These are phyloP conservation scores for Serendipita sp. DNA, from an alignment of 768 basidiomycete species.

Conservation along the genomic window DNA sequence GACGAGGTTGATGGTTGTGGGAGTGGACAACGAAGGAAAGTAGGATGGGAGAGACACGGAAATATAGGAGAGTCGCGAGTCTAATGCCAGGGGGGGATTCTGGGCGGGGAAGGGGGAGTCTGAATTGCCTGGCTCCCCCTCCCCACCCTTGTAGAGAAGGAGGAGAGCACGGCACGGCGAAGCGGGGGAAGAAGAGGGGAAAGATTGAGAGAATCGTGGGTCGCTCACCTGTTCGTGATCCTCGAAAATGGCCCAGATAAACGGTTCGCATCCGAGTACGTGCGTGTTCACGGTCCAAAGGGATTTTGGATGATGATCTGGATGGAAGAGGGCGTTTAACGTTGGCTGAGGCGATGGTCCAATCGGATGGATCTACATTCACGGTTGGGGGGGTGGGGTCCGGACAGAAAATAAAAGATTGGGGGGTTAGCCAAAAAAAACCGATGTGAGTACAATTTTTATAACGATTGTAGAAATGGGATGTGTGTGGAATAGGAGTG, in stretches of 20 bases:
- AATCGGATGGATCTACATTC: too few relatives aligned
- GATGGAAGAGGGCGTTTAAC: background rate
- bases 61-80: background rate
- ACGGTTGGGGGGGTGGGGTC: too few relatives aligned
- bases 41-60: background rate
- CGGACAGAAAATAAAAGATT: too few relatives aligned
- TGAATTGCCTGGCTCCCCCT: background rate
- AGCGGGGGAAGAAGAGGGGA: background rate
- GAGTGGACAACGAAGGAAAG: background rate
- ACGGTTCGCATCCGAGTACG: background rate
- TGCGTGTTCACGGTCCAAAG: background rate
- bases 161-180: too few relatives aligned
- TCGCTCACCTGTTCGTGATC: background rate
- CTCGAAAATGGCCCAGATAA: background rate
- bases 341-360: too few relatives aligned
- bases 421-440: too few relatives aligned
- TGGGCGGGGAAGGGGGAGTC: background rate
- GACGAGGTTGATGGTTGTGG: background rate
- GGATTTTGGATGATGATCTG: background rate
- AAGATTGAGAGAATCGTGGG: background rate
- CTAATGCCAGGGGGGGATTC: too few relatives aligned
- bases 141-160: too few relatives aligned
- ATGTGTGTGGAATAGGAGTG: too few relatives aligned
- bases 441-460: too few relatives aligned
- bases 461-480: too few relatives aligned